Base-by-base conservation (phyloP, 2,329 filamentous ascomycete genomes). In the Sclerotiophoma versabilis region DNA sequence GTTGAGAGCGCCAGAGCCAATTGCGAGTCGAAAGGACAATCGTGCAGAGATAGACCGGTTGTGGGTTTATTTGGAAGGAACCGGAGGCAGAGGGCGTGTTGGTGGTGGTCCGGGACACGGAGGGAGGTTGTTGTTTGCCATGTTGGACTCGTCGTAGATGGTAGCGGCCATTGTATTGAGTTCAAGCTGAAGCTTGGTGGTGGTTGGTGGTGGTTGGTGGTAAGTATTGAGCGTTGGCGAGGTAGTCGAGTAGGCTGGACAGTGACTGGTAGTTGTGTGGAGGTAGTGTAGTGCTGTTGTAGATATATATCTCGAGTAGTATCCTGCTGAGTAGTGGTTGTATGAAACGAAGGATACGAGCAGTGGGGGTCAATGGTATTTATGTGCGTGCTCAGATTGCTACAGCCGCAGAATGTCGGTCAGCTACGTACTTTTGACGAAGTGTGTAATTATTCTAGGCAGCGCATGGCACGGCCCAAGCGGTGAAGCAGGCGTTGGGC, bases 21-120 rank as follows among this genome's bases (percentile, higher is more conserved):
- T 58, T 66, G 58, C 47, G 55, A 52, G 50, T 57, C 54, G 53
- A 59, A 59, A 49, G 46, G 49, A 64, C 57, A 57, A 61, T 57
- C 49, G 58, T 59, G 38, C 52, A 44, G 23, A 32, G 32, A 12
- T 15, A 37, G 36, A 48, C 26, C 29, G 30, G 38, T 19, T 22
- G 15, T n/a, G 17, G 17, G 42, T 62, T 65, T 77, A 77, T 71
- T 78, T 77, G 49, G 70, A 74, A 22, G 78, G 78, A 32, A 79
- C 71, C 27, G 77, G 77, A 62, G 78, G 78, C 39, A 80, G 71
- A 64, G 78, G 78, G 51, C 78, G 72, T 49, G 75, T 79, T 59
- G 78, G 78, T 66, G 78, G 77, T 58, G 78, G 78, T 49, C 78
- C 77, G 33, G 78, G 78, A 73, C 76, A 79, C 26, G 78, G 78